Evolutionary conservation across 768 basidiomycete species (phyloP), one percentile per base, ranked within the genome.

Genomic region (Gymnopilus junonius): DNA sequence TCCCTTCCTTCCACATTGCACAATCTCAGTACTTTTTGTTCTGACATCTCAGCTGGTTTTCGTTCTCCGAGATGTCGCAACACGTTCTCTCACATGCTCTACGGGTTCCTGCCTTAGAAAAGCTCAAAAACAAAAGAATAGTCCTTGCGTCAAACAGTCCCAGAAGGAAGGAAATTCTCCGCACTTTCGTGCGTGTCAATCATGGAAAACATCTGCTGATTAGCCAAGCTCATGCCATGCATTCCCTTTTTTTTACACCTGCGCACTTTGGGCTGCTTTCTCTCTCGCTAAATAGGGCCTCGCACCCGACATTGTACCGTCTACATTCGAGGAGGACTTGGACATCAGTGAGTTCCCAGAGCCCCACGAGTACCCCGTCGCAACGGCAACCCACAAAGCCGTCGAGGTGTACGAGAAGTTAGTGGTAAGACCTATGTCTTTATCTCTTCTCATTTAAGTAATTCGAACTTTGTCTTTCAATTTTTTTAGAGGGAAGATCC

Each of bases 81-180:
- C 85, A 87, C 69, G 80, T 93, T 53, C 85, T 91, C 8, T 74
- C 87, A 0, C 81, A 88, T 70, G 92, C 92, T 1, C 81, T 94
- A 12, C 74, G 80, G 37, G 81, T 86, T 1, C 89, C 88, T 11
- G 80, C 80, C 0, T 78, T 89, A 45, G 80, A 88, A 68, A 92
- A 89, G 72, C 67, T 97, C 1, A 72, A 80, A 39, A 87, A 86
- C 21, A 95, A 94, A 72, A 83, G 92, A 3, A 84, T 98, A 50
- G 78, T 97, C 2, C 82, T 98, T 1, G 95, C 95, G 0, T 97
- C 95, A 4, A 88, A 86, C 60, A 95, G 93, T 68, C 93, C 94
- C 1, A 83, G 95, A 67, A 82, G 95, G 69, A 87, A 85, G 70
- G 94, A 95, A 58, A 94, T 97, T 62, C 84, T 98, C 21, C 83